Base-by-base conservation (phyloP, 345 rosid genomes). In the Nasturtium officinale region DNA sequence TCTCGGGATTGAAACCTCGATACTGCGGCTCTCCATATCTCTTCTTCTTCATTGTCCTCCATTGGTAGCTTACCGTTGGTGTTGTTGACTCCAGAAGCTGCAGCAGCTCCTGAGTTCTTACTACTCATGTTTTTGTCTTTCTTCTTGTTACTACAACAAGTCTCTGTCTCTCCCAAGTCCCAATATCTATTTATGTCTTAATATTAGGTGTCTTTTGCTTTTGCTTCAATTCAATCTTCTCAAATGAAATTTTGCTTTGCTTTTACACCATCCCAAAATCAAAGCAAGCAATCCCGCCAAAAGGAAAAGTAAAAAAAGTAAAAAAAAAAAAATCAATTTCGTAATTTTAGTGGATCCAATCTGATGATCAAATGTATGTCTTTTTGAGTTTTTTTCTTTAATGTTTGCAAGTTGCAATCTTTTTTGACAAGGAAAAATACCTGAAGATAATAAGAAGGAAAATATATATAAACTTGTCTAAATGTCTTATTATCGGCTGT, bases 1-100 rank as follows among this genome's bases (percentile, higher is more conserved):
- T 92, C 98, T 79, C 80, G 71, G 5, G 93, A 91, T 72, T 90
- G 87, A 56, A 88, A 63, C 29, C 81, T 65, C 9, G 95, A 78
- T 5, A 92, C 82, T 18, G 87, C 81, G 43, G 77, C 67, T 62
- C 78, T 85, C 26, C 88, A 80, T 11, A 75, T 65, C 74, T 88
- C 92, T 33, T 80, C 88, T 0, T 83, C 91, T 57, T 79, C 86
- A 10, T 79, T 83, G 46, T 85, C 90, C 17, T 83, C 93, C 61
- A 78, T 69, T 33, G 89, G 73, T 40, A 71, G 61, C 78, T 81
- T 85, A 43, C 81, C 82, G 21, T 80, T 73, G 9, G 62, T 50
- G 50, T 47, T 65, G 17, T 63, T 71, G 17, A 51, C 52, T 7
- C 33, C 77, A 48, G 80, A 37, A 71, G 76, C 61, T 61, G 79